Conservation (phyloP, 768 basidiomycete species). For the Strobilomyces confusus region DNA sequence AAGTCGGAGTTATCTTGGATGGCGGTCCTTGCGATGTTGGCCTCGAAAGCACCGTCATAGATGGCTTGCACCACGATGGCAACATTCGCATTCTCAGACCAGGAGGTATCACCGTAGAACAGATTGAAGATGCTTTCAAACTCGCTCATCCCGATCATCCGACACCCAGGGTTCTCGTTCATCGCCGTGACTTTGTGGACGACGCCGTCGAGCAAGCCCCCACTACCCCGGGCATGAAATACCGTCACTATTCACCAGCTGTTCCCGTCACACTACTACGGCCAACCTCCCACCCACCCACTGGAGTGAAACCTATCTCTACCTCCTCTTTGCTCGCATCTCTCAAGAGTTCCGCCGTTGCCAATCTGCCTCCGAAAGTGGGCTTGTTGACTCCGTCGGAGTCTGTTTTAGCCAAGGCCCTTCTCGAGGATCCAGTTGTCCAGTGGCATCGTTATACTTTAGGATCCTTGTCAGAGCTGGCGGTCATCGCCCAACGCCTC, state of each 20-base stretch:
- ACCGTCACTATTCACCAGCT: conserved; percentile 91
- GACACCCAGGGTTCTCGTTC: conserved; percentile 67
- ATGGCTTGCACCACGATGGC: conserved; percentile 75
- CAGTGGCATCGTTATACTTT: conserved; percentile 56
- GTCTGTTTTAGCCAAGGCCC: conserved; percentile 35
- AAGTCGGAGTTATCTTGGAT: conserved; percentile 77
- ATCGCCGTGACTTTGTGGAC: conserved; percentile 73
- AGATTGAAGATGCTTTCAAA: conserved; percentile 60
- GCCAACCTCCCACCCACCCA: conserved; percentile 43
- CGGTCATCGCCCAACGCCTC: conserved; percentile 71
- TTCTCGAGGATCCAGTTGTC: conserved; percentile 34
- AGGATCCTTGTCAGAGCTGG: conserved; percentile 51
- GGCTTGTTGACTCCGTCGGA: conserved; percentile 69
- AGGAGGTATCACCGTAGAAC: conserved; percentile 90
- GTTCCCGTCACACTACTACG: conserved; percentile 79
- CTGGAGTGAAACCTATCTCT: conserved; percentile 28
- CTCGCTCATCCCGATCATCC: conserved; percentile 35
- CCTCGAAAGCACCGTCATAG: conserved; percentile 93
- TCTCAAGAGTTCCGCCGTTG: conserved; percentile 28
- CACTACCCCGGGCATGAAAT: conserved; percentile 99
- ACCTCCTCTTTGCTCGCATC: conserved; percentile 41
- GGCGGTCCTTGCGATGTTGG: conserved; percentile 91
- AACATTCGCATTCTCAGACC: conserved; percentile 81
- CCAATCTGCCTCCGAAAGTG: conserved; percentile 37
- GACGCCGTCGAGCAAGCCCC: conserved; percentile 70